These are phyloP conservation scores for Xylariaceae sp. DNA, from an alignment of 2,329 filamentous ascomycete species.

Conservation along the genomic window DNA sequence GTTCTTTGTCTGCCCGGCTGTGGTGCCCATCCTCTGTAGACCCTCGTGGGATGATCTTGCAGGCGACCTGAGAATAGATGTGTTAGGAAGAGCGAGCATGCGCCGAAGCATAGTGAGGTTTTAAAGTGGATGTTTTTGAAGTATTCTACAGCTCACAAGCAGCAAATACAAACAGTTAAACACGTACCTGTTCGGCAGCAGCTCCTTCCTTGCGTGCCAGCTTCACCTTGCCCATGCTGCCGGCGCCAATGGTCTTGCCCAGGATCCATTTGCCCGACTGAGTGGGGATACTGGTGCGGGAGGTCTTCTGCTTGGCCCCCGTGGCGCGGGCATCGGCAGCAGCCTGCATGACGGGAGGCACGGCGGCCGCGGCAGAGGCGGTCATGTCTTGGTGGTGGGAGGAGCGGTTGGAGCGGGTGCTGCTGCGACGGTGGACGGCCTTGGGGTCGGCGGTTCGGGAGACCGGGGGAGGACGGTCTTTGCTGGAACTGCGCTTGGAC, in stretches of 20 bases:
- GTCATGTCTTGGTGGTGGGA: constrained; percentile 44
- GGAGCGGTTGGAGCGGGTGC: constrained; percentile 43
- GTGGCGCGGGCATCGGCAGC: constrained; percentile 45
- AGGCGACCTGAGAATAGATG: constrained; percentile 64
- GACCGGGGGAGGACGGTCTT: constrained; percentile 51
- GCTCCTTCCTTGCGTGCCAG: constrained; percentile 86
- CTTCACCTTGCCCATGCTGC: constrained; percentile 99
- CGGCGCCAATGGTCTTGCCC: constrained; percentile 94
- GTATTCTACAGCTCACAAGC: constrained; percentile 7
- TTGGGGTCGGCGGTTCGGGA: constrained; percentile 53
- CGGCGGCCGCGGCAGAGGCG: constrained; percentile 46
- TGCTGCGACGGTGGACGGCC: constrained; percentile 45
- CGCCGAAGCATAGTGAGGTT: constrained; percentile 3
- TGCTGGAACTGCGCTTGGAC: constrained; percentile 61
- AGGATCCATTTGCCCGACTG: constrained; percentile 90
- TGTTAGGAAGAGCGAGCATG: not conserved
- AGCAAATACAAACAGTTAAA: not conserved
- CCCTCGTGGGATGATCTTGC: constrained; percentile 93
- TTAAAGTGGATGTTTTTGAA: not conserved
- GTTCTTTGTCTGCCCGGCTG: constrained; percentile 69
- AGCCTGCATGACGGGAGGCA: constrained; percentile 43
- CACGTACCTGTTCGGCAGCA: constrained; percentile 78
- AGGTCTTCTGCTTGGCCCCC: constrained; percentile 49
- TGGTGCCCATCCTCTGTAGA: constrained; percentile 81
- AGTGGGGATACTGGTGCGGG: constrained; percentile 80